phyloP scores from a whole-genome alignment of 495 filamentous ascomycete genomes.

The Aspergillus ellipticus region DNA sequence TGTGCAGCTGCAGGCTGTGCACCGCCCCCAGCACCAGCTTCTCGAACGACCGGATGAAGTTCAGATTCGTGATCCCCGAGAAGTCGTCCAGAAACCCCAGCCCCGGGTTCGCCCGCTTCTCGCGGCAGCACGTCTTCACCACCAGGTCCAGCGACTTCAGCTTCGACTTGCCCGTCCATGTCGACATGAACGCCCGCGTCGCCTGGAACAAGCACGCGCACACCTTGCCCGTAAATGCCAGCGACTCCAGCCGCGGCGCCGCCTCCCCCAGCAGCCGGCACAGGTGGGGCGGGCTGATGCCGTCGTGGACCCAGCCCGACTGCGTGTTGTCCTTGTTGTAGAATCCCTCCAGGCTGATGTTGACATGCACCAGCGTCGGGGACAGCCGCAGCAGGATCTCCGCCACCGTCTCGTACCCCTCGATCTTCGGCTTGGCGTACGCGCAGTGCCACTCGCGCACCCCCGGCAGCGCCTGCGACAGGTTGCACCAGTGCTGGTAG shows the following conservation, averaged over 20 bases:
- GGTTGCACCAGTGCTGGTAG: slow-evolving; percentile 57
- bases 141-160: slow-evolving; percentile 64
- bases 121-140: slow-evolving; percentile 66
- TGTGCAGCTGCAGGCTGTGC: slow-evolving; percentile 50
- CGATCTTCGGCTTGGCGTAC: slow-evolving; percentile 65
- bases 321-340: slow-evolving; percentile 54
- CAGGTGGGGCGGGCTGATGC: slow-evolving; percentile 33
- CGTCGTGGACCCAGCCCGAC: slow-evolving; percentile 19
- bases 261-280: slow-evolving; percentile 56
- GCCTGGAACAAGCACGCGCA: slow-evolving; percentile 58
- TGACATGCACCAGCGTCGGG: slow-evolving; percentile 53
- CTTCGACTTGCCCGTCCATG: slow-evolving; percentile 30
- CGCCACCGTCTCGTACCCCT: slow-evolving; percentile 63
- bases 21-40: slow-evolving; percentile 57
- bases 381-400: slow-evolving; percentile 51
- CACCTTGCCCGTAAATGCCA: slow-evolving; percentile 64
- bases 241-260: slow-evolving; percentile 54
- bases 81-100: slow-evolving; percentile 44
- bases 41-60: slow-evolving; percentile 65
- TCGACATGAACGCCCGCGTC: slow-evolving; percentile 28
- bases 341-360: slow-evolving; percentile 64
- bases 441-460: slow-evolving; percentile 67
- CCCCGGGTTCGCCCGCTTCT: slow-evolving; percentile 30
- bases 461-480: slow-evolving; percentile 58
- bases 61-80: slow-evolving; percentile 62